phyloP scores from a whole-genome alignment of 1,284 basidiomycete species.

The Laetiporus sulphureus region DNA sequence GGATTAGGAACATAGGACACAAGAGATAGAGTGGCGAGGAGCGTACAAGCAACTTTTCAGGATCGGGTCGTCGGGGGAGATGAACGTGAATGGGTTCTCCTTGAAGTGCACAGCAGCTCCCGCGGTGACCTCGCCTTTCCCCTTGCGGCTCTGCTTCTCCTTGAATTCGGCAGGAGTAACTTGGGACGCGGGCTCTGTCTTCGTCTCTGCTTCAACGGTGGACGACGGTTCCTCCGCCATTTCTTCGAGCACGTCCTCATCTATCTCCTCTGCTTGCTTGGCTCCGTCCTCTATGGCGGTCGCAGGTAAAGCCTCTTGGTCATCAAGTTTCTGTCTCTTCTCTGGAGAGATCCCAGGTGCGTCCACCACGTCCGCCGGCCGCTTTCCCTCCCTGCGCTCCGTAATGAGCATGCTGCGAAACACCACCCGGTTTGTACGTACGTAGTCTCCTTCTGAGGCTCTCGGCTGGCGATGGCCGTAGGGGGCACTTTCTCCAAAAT shows the following conservation, averaged over 20 bases:
- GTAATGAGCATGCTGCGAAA: too few relatives aligned
- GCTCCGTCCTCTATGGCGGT: conserved; percentile 1
- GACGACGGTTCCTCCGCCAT: conserved; percentile 10
- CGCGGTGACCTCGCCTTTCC: conserved; percentile 23
- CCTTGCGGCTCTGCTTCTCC: conserved; percentile 13
- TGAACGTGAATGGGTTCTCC: conserved; percentile 87
- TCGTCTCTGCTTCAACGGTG: conserved; percentile 14
- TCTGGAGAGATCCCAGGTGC: conserved; percentile 34
- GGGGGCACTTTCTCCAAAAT: conserved; percentile 57
- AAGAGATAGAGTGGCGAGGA: not conserved
- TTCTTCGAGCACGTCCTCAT: conserved; percentile 13
- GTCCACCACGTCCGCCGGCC: conserved; percentile 35
- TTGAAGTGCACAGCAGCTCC: conserved; percentile 58
- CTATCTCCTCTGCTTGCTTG: conserved; percentile 11
- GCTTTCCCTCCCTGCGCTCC: conserved; percentile 38
- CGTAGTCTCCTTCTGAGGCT: conserved; percentile 17
- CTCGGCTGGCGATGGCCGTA: conserved; percentile 3
- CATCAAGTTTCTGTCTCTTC: conserved; percentile 41
- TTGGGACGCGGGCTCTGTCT: conserved; percentile 1
- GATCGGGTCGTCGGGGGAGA: conserved; percentile 65
- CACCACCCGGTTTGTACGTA: not conserved
- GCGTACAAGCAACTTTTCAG: conserved; percentile 66
- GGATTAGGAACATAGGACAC: not conserved
- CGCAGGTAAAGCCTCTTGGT: conserved; percentile 11
- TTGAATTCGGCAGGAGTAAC: conserved; percentile 12